phyloP scores from a whole-genome alignment of 257 asterid genomes.

The Solanum dulcamara region DNA sequence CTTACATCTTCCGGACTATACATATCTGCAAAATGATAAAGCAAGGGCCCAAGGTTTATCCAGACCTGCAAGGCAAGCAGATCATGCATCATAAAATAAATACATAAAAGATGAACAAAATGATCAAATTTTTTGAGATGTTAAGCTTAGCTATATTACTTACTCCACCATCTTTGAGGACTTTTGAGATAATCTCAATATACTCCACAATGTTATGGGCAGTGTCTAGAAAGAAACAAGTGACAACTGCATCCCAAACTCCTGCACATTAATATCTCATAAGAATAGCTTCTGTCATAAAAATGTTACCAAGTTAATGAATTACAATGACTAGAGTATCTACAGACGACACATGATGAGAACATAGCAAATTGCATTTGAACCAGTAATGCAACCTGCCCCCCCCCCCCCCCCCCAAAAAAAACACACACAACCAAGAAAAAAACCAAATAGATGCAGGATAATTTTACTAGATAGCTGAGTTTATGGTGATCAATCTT shows the following conservation, averaged over 20 bases:
- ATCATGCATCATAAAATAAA: background rate
- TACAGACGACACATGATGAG: background rate
- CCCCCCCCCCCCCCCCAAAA: background rate
- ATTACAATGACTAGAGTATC: background rate
- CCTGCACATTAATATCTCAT: conserved; percentile 39
- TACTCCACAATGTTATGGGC: conserved; percentile 96
- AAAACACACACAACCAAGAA: background rate
- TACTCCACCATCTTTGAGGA: conserved; percentile 93
- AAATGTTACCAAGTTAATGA: background rate
- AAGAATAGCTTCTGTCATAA: background rate
- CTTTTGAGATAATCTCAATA: conserved; percentile 71
- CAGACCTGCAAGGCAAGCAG: conserved; percentile 48
- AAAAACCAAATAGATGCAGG: background rate
- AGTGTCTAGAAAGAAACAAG: conserved; percentile 94
- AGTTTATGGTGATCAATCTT: background rate
- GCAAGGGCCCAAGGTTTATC: conserved; percentile 95
- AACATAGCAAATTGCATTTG: background rate
- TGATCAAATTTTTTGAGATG: background rate
- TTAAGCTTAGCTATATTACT: conserved; percentile 17
- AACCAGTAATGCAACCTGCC: background rate
- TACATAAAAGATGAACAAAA: conserved; percentile 6
- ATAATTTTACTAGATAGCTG: background rate
- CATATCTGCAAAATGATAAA: conserved; percentile 86
- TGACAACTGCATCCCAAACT: conserved; percentile 94
- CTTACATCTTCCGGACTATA: conserved; percentile 80